Base-by-base conservation (phyloP, 2,329 filamentous ascomycete species). In the Sphaerulina vaccinii region DNA sequence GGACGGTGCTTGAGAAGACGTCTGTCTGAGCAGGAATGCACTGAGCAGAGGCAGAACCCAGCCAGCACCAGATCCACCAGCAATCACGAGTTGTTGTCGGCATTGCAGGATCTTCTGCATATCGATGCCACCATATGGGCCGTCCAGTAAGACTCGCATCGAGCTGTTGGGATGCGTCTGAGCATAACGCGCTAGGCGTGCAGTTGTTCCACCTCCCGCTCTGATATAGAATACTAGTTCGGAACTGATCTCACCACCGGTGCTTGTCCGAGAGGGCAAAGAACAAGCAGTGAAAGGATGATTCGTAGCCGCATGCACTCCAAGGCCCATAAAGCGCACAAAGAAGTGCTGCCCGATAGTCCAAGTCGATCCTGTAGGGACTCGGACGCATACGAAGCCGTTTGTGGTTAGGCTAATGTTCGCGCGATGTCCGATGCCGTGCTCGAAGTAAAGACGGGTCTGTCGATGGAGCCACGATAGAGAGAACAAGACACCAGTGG, bases 221-320 rank as follows among this genome's bases (percentile, higher is more conserved):
- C 75, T 72, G 21, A 83, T 71, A 56, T 79, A 81, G 60, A 84
- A 82, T 2, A 77, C 68, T 2, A 83, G 67, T 38, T 78, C 72
- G 5, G 66, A 68, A 6, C 53, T 4, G 21, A 32, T 35, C 1
- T 50, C 50, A 39, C 55, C 55, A 41, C 55, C 53, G 35, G 39
- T 52, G 32, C 55, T 46, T 11, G 57, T 49, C 24, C 55, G 54
- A 5, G 52, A 52, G 0, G 78, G 73, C 0, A 78, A 56, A 2
- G 79, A 81, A 62, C 76, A 78, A 45, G 80, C 76, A 1, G 79
- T 81, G 61, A 83, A 82, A 0, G 80, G 79, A 51, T 82, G 79
- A 0, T 74, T 65, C 0, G 76, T 77, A 2, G 78, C 60, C 2
- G 71, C 61, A 15, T 23, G 15, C 49, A 77, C 71, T 13, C 75